A percentile compares a stretch with the other conserved stretches of the same genome.
Conservation (phyloP, 768 basidiomycete species). For the Mycena galopus region DNA sequence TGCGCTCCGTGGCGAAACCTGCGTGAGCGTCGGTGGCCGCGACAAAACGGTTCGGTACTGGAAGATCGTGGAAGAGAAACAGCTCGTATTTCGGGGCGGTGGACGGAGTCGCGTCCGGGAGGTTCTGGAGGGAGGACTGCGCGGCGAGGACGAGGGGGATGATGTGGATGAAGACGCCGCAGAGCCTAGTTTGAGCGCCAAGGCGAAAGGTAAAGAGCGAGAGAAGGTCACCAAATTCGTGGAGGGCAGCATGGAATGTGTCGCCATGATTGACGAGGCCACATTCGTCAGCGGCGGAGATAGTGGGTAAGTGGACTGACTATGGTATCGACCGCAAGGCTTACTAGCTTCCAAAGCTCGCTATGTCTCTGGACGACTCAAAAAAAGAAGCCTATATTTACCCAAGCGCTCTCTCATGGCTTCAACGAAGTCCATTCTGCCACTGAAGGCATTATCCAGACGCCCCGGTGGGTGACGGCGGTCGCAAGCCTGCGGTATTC, state of each 20-base stretch:
- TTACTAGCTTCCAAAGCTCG: slow-evolving; percentile 65
- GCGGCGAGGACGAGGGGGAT: slow-evolving; percentile 70
- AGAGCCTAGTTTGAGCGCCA: slow-evolving; percentile 33
- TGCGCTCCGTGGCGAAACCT: slow-evolving; percentile 85
- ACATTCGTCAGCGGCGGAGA: slow-evolving; percentile 96
- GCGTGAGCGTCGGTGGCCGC: slow-evolving; percentile 88
- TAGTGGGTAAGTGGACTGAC: slow-evolving; percentile 80
- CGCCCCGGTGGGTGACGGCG: slow-evolving; percentile 93
- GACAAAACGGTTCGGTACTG: slow-evolving; percentile 95
- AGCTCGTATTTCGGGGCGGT: slow-evolving; percentile 97
- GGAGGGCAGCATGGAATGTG: slow-evolving; percentile 93
- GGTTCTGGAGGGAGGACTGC: slow-evolving; percentile 82
- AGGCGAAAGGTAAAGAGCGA: slow-evolving; percentile 48
- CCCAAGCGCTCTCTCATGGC: slow-evolving; percentile 89
- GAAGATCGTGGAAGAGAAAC: slow-evolving; percentile 96
- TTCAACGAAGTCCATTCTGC: slow-evolving; percentile 78
- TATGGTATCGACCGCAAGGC: slow-evolving; percentile 1
- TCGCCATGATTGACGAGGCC: slow-evolving; percentile 95
- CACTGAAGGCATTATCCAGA: slow-evolving; percentile 79
- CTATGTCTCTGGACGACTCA: slow-evolving; percentile 91
- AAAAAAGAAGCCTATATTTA: slow-evolving; percentile 96
- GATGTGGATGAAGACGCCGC: slow-evolving; percentile 46
- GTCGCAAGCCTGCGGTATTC: slow-evolving; percentile 88
- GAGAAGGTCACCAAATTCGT: slow-evolving; percentile 67
- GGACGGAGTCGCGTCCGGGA: slow-evolving; percentile 85